Evolutionary conservation across 2,329 filamentous ascomycete genomes (phyloP), one percentile per base, ranked within the genome.

Genomic region (Venturia asperata): DNA sequence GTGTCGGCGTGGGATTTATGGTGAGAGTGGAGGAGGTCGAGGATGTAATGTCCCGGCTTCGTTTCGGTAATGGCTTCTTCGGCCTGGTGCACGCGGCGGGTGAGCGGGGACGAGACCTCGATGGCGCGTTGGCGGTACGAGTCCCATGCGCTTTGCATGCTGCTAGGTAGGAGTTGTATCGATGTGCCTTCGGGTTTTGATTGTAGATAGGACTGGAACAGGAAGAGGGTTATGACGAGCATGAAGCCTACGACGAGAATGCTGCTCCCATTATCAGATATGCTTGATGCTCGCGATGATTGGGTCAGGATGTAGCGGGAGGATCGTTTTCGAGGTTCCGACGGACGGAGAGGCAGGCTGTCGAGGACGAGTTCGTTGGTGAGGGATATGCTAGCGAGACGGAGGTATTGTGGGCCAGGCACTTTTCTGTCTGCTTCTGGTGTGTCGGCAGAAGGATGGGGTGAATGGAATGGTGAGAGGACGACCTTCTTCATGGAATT

Each of bases 351-450:
- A 0, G 90, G 87, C 68, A 96, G 86, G 47, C 85, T 88, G 75
- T 96, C 90, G 34, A 96, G 87, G 39, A 89, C 85, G 49, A 92
- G 85, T 0, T 87, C 90, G 73, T 92, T 92, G 67, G 86, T 88
- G 70, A 95, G 86, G 61, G 89, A 91, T 49, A 91, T 88, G 60
- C 89, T 92, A 39, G 90, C 92, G 3, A 96, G 83, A 70, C 90
- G 90, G 69, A 95, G 78, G 71, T 85, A 85, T 70, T 87, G 83
- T 19, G 84, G 80, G 42, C 30, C 30, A 55, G 64, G 13, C 71
- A 70, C 24, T 72, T 71, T 39, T 71, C 71, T 24, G 62, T 45
- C 17, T 64, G 68, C 27, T 65, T 68, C 62, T 69, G 67, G 11
- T 34, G 60, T 61, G 17, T 61, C 39, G 13, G 60, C 24, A 68